Evolutionary conservation across 345 rosid genomes (phyloP).

Genomic region (Salix arbutifolia): DNA sequence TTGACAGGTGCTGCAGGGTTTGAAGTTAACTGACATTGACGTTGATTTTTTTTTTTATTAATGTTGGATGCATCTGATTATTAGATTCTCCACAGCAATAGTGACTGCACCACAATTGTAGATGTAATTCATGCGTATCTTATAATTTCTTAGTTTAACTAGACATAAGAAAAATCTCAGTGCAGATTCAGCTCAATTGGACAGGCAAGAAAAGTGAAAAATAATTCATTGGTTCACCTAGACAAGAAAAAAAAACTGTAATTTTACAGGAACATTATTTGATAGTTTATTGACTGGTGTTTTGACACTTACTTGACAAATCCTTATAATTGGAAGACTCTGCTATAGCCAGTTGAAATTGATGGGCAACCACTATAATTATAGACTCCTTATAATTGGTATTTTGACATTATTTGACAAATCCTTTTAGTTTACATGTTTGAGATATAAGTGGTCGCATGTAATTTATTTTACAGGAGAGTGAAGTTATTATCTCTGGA

Average conservation of each 20-base stretch:
- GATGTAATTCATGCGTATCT: not conserved
- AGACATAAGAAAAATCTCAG: not conserved
- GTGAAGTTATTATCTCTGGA: constrained; percentile 19
- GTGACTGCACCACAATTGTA: not conserved
- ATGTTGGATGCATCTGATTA: not conserved
- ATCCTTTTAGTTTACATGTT: too few species aligned
- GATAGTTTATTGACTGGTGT: not conserved
- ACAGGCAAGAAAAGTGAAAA: not conserved
- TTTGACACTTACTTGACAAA: not conserved
- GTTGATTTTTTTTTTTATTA: not conserved
- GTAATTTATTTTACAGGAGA: constrained; percentile 13
- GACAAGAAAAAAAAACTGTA: not conserved
- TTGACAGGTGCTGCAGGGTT: not conserved
- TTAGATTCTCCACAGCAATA: not conserved
- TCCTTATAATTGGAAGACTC: not conserved
- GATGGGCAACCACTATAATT: not conserved
- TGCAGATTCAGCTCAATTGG: not conserved
- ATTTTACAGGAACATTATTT: not conserved
- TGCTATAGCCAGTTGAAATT: not conserved
- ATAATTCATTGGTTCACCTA: not conserved
- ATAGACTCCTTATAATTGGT: too few species aligned
- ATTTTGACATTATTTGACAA: too few species aligned
- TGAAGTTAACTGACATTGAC: not conserved
- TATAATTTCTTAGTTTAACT: not conserved
- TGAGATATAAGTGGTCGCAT: not conserved